Base-by-base conservation (phyloP, 2,329 filamentous ascomycete genomes). In the Trichophyton equinum region DNA sequence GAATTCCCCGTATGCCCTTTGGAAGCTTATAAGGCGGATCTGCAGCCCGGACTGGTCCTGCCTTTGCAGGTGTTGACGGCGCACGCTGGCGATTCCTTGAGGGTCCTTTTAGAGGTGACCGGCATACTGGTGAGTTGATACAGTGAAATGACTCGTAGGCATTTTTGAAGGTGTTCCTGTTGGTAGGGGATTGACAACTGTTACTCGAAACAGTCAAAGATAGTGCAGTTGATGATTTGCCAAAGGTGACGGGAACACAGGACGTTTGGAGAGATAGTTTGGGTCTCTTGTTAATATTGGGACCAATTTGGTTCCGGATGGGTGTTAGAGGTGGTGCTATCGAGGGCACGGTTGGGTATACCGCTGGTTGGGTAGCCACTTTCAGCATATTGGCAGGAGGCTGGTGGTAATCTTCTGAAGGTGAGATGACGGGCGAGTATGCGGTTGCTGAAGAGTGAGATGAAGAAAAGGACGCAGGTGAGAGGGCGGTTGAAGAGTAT, bases 221-320 rank as follows among this genome's bases (percentile, higher is more conserved):
- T 53, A 84, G 71, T 60, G 78, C 79, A 25, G 72, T 75, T n/a
- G 78, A 77, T 42, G 76, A 77, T 63, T 78, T 82, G 61, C 80
- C 80, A 68, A 82, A 82, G 22, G 78, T 77, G 58, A 77, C 74
- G 42, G 76, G 74, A 1, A 78, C 69, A 49, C 74, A 72, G 11
- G 78, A 72, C 11, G 83, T 85, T 72, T 85, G 81, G 59, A 86
- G 76, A 44, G 81, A 82, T 58, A 86, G 76, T 71, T 83, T 85
- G 1, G 83, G 83, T 62, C 81, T 74, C 59, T 74, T 73, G 40
- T 67, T 64, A 56, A 55, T 55, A 57, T 13, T 60, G 9, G 58
- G 22, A 42, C 33, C 49, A 53, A 53, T 11, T 53, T 53, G 49
- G 22, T 8, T 53, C 15, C 49, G 49, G 22, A 53, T 53, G 25